These are phyloP conservation scores for Xylaria intraflava DNA, from an alignment of 495 filamentous ascomycete species.

Conservation along the genomic window DNA sequence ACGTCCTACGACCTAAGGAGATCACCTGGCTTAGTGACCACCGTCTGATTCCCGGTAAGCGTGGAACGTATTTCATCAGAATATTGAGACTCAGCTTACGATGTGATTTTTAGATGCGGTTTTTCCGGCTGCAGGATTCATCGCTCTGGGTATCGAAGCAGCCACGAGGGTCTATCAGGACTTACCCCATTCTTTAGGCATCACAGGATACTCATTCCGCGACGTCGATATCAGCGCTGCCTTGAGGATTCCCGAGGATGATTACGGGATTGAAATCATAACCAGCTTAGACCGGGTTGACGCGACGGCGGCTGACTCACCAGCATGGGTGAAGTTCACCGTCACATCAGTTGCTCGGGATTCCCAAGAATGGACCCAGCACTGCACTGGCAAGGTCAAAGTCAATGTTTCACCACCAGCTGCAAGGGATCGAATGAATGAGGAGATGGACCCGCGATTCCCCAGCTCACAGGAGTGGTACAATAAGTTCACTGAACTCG, in stretches of 20 bases:
- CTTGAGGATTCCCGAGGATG: slow-evolving; percentile 26
- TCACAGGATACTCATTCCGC: slow-evolving; percentile 12
- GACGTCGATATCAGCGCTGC: slow-evolving; percentile 22
- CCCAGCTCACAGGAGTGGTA: slow-evolving; percentile 10
- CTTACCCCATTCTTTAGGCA: not conserved
- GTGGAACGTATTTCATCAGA: not conserved
- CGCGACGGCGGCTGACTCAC: not conserved
- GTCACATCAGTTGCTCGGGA: slow-evolving; percentile 10
- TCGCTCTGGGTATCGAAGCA: slow-evolving; percentile 45
- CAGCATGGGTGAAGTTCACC: slow-evolving; percentile 14
- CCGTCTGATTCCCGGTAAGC: not conserved
- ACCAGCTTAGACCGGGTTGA: slow-evolving; percentile 5
- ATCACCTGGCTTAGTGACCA: slow-evolving; percentile 48
- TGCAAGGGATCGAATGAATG: not conserved
- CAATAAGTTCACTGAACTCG: slow-evolving; percentile 11
- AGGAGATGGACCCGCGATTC: not conserved
- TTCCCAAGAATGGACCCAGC: slow-evolving; percentile 12
- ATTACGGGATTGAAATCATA: slow-evolving; percentile 24
- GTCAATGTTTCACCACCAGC: not conserved
- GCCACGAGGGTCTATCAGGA: slow-evolving; percentile 13
- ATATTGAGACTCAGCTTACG: not conserved
- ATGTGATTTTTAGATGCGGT: slow-evolving; percentile 26
- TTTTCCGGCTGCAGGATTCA: slow-evolving; percentile 48
- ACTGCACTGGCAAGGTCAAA: slow-evolving; percentile 22
- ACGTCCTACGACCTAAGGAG: slow-evolving; percentile 41